Conservation (phyloP, 148 eudicot genomes). For the Amaranthus hypochondriacus region DNA sequence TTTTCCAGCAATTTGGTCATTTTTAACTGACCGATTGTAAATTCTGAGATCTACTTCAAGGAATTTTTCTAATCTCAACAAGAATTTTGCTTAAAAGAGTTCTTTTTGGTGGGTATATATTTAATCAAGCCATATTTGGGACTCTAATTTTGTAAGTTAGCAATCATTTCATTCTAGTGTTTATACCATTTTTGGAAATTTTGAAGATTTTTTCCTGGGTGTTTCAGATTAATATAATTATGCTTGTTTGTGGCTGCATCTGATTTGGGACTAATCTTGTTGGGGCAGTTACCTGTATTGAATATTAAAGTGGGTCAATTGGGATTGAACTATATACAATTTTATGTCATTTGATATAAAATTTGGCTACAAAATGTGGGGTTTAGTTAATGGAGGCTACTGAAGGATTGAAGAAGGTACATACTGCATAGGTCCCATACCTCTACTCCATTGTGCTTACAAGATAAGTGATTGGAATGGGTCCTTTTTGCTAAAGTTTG, state of each 20-base stretch:
- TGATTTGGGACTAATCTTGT: constrained; percentile 12
- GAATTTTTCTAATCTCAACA: not conserved
- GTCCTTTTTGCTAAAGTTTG: constrained; percentile 6
- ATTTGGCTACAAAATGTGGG: constrained; percentile 20
- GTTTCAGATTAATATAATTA: constrained; percentile 12
- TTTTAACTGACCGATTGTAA: constrained; percentile 3
- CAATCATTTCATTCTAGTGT: constrained; percentile 4
- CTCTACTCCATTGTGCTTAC: constrained; percentile 21
- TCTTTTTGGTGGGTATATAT: constrained; percentile 21
- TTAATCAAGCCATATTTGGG: constrained; percentile 3
- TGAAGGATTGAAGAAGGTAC: constrained; percentile 18
- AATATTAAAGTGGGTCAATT: constrained; percentile 14
- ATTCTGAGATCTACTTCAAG: constrained; percentile 5
- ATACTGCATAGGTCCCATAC: constrained; percentile 11
- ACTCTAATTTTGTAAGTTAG: constrained; percentile 14
- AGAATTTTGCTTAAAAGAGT: not conserved
- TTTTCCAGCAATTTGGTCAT: not conserved
- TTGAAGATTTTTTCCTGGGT: constrained; percentile 14
- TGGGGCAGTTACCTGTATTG: constrained; percentile 11
- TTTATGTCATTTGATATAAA: not conserved
- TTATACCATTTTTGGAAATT: constrained; percentile 12
- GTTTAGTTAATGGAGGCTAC: constrained; percentile 19
- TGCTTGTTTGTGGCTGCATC: constrained; percentile 21
- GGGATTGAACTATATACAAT: constrained; percentile 2
- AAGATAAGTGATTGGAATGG: constrained; percentile 27